phyloP scores from a whole-genome alignment of 208 protist species.

The Trypanosoma lewisi region DNA sequence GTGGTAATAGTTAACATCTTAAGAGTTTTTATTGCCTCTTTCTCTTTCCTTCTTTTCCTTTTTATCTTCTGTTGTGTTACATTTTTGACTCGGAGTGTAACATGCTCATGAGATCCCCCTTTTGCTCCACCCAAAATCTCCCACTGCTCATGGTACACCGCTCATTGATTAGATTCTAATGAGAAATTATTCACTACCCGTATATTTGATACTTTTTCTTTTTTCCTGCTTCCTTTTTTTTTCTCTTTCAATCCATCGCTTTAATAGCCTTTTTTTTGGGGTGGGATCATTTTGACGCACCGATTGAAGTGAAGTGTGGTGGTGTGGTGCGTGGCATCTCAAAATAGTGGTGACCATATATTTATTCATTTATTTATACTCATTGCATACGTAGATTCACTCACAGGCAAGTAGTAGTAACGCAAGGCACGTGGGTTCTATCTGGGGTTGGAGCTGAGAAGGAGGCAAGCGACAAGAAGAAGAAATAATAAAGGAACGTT shows the following conservation, averaged over 20 bases:
- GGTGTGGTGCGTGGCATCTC: neutral
- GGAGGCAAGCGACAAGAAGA: neutral
- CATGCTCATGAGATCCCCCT: no score
- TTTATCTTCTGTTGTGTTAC: constrained; percentile 9
- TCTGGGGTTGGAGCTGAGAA: neutral
- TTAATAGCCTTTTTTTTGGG: neutral
- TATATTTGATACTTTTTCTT: constrained; percentile 3
- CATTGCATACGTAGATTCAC: no score
- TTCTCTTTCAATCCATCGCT: neutral
- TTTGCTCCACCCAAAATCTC: no score
- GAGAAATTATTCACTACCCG: no score
- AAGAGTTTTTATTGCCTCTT: constrained; percentile 11
- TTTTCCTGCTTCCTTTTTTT: neutral
- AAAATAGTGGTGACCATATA: neutral
- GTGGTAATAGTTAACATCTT: constrained; percentile 1
- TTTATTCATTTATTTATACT: neutral
- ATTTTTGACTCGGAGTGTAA: neutral
- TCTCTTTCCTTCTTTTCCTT: constrained; percentile 13
- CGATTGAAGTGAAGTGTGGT: neutral
- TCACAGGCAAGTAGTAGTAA: no score
- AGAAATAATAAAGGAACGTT: neutral
- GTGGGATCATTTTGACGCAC: neutral
- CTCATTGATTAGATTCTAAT: no score
- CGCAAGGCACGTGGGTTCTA: neutral
- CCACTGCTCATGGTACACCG: no score